Evolutionary conservation across 768 basidiomycete species (phyloP).

Genomic region (Pisolithus sp.): DNA sequence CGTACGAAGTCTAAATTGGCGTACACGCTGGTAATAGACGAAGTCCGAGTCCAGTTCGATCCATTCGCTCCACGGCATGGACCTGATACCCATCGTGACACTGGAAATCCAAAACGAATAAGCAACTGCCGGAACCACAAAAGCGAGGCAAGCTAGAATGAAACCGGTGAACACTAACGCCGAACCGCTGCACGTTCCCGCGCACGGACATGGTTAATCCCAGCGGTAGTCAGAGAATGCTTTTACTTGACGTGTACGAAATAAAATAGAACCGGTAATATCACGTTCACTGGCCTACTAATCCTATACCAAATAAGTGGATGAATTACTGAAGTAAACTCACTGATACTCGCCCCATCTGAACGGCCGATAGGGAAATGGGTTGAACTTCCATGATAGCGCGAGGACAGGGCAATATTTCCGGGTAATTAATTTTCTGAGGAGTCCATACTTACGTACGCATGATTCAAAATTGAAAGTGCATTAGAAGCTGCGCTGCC

Average conservation of each 20-base stretch:
- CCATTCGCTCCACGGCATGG: slow-evolving; percentile 57
- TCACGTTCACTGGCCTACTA: too few species aligned
- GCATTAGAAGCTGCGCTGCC: too few species aligned
- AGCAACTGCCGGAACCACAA: not conserved
- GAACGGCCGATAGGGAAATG: slow-evolving; percentile 63
- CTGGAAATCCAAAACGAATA: slow-evolving; percentile 24
- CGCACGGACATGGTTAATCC: too few species aligned
- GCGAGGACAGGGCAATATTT: slow-evolving; percentile 33
- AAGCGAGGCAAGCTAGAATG: not conserved
- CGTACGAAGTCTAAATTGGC: slow-evolving; percentile 44
- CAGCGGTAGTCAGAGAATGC: too few species aligned
- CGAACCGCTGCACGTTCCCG: too few species aligned
- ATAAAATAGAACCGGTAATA: too few species aligned
- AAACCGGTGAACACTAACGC: too few species aligned
- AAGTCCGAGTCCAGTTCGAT: slow-evolving; percentile 64
- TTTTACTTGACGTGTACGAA: too few species aligned
- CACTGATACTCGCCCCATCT: slow-evolving; percentile 63
- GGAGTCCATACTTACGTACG: slow-evolving; percentile 44
- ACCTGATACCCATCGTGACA: slow-evolving; percentile 68
- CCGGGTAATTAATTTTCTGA: slow-evolving; percentile 45
- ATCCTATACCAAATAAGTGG: not conserved
- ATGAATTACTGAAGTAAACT: slow-evolving; percentile 27
- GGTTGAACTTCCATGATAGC: slow-evolving; percentile 44
- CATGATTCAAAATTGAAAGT: too few species aligned
- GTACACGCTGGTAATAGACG: slow-evolving; percentile 49